Evolutionary conservation across 768 basidiomycete genomes (phyloP), one percentile per base, ranked within the genome.

Genomic region (Naganishia antarctica): DNA sequence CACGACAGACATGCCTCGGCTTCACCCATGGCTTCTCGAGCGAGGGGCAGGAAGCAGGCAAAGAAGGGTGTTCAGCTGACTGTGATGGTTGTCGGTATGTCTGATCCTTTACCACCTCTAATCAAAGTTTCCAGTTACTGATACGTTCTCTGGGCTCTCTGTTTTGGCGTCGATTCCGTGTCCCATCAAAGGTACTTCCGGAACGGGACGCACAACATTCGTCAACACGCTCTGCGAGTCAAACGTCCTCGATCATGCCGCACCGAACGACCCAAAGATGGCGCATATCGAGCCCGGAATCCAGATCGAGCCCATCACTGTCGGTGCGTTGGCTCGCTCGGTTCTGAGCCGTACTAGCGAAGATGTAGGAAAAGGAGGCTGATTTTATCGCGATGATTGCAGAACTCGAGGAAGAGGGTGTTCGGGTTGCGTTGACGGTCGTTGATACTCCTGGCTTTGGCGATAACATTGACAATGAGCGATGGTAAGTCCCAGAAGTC

Each of bases 21-120:
- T 11, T 40, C 51, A 47, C 69, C 21, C 15, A 75, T 77, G 71
- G 68, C 72, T 12, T 74, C 74, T 6, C 69, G 76, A 57, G 70
- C 66, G 18, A 71, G 71, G 28, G 69, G 76, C 51, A 70, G 79
- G 1, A 97, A 97, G 79, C 75, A 76, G 66, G 91, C 90, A 80
- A 98, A 97, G 82, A 97, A 97, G 85, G 94, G 93, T 76, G 89
- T 98, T 60, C 91, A 94, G 81, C 90, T 98, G 81, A 98, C 94
- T 70, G 79, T 97, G 73, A 92, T 92, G 90, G 94, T 97, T 61
- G 91, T 94, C 75, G 94, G 94, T 94, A 68, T 74, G 90, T 84
- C 40, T 68, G 11, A 18, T 29, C 23, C 26, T 21, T 13, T 49
- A 31, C n/a, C 44, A 31, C 28, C 69, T 28, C 15, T 26, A n/a